Base-by-base conservation (phyloP, 2,329 filamentous ascomycete genomes). In the Neoscytalidium dimidiatum region DNA sequence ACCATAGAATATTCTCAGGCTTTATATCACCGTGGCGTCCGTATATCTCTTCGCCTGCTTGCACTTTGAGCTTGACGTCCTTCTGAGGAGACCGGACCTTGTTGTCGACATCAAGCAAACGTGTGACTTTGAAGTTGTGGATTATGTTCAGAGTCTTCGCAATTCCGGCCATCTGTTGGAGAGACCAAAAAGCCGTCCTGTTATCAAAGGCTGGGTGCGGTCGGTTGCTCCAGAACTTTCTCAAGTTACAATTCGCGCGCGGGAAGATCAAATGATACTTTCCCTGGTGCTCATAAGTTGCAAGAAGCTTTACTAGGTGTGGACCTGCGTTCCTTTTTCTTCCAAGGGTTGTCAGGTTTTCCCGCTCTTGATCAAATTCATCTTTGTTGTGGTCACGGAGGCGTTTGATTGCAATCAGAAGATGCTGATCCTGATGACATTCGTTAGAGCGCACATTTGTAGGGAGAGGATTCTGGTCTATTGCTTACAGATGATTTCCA, bases 21-120 rank as follows among this genome's bases (percentile, higher is more conserved):
- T 79, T 80, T 7, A 80, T 70, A 51, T 77, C 71, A 4, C 75
- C 72, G 51, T 77, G 73, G 6, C 74, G 69, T 4, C 76, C 78
- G 61, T 68, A 78, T 3, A 63, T 62, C 3, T 69, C 35, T 61
- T 71, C 63, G 28, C 35, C 28, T 4, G 1, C 6, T 14, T 26
- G n/a, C n/a, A 57, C 33, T 3, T 2, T 4, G 1, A 56, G 9
- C 28, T 13, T 17, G 1, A 21, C 1, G 3, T 21, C 51, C 4
- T n/a, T 13, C 2, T 17, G 4, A 5, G 51, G 17, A 3, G 19
- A 33, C 0, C n/a, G 8, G 51, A 29, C 14, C 19, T 33, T 33
- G 4, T 14, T n/a, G 1, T 53, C 26, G 4, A 28, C 49, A 26
- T 26, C 26, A 1, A 57, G 4, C 2, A n/a, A n/a, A 4, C 11